Evolutionary conservation across 2,329 filamentous ascomycete genomes (phyloP), one percentile per base, ranked within the genome.

Genomic region (Fusarium dlaminii): DNA sequence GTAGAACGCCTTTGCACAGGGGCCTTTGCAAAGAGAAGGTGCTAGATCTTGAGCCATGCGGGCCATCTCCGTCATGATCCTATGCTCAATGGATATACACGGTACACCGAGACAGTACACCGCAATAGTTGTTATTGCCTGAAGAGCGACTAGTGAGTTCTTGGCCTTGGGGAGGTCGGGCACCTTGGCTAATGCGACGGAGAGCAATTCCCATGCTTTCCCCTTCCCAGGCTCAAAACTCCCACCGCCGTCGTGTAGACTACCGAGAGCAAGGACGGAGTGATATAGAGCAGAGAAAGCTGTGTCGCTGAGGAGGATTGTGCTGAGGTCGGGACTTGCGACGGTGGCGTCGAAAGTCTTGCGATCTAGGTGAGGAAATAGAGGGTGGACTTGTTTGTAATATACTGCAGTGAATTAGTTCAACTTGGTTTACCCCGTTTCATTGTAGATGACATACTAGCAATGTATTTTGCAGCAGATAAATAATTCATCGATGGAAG

Each of bases 191-290:
- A 77, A 22, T n/a, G 75, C 63, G 9, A 76, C 37, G 1, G 68
- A 77, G 20, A 77, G 74, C 0, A 77, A 14, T 6, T 75, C 54
- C 75, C 75, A 77, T 3, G 75, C 75, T 1, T 59, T 60, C 29
- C 75, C 75, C 8, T 75, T 75, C 1, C 75, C 75, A 14, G 75
- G 71, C 13, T 77, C 75, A 18, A 77, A 77, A 37, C 66, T 73
- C 0, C 75, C 75, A 2, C 73, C 73, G 0, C 73, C 71, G 5
- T 66, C 68, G 12, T 73, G 51, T 6, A 75, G 57, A 34, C 75
- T 75, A 4, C 75, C 75, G 0, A 77, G 52, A 8, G 75, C 75
- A 6, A 77, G 56, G 4, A 77, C 75, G 1, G 68, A 45, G 43
- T 77, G 66, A 29, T 77, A 77, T 0, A 77, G 52, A 4, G 73